These are phyloP conservation scores for Cicer chorassanicum DNA, from an alignment of 306 rosid genomes.

Conservation along the genomic window DNA sequence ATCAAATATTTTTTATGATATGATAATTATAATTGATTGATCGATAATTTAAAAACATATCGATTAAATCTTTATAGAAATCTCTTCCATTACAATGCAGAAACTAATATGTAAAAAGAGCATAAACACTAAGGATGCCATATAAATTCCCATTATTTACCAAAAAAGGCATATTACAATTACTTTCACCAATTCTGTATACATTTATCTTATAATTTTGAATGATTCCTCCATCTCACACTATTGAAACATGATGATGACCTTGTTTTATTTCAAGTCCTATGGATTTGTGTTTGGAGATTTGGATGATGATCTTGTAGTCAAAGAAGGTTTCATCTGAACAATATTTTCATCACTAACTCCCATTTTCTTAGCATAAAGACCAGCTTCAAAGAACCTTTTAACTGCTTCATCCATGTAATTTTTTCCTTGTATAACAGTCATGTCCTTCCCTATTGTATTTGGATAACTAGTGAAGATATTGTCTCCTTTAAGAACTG, in stretches of 20 bases:
- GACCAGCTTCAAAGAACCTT: constrained; percentile 77
- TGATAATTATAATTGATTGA: too few relatives aligned
- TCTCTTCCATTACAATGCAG: neutral
- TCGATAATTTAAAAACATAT: neutral
- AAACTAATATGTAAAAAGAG: neutral
- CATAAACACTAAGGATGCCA: neutral
- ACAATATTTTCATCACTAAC: constrained; percentile 74
- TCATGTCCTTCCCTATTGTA: constrained; percentile 65
- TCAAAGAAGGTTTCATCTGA: constrained; percentile 89
- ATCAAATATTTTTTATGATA: too few relatives aligned
- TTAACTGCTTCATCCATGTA: constrained; percentile 71
- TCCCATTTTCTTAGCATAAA: constrained; percentile 77
- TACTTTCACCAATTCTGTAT: neutral
- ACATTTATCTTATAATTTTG: neutral
- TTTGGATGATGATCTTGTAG: constrained; percentile 62
- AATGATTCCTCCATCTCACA: neutral
- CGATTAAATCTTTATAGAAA: neutral
- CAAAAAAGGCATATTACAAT: neutral
- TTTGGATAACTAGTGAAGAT: constrained; percentile 69
- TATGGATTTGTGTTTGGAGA: constrained; percentile 46
- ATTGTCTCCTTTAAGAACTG: constrained; percentile 78
- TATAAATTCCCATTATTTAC: neutral
- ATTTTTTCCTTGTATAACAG: constrained; percentile 73
- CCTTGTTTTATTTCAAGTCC: neutral
- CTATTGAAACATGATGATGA: constrained; percentile 11